A percentile compares a stretch with the other conserved stretches of the same genome.
Evolutionary conservation across 805 yeast genomes (phyloP).

Genomic region (Yarrowia yakushimensis): DNA sequence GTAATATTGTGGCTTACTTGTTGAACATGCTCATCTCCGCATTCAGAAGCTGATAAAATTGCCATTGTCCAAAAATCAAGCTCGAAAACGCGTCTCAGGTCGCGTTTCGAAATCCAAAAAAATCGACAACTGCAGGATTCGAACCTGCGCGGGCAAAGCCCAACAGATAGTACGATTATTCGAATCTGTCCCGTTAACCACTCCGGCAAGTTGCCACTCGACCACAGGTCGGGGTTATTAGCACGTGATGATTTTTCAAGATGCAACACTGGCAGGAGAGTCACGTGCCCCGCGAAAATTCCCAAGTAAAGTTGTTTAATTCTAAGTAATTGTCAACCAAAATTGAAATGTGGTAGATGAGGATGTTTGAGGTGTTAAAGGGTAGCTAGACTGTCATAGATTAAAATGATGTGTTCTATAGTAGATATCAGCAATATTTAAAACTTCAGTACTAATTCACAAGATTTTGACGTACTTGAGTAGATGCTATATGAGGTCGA

Average conservation of each 20-base stretch:
- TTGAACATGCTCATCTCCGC: too few species aligned
- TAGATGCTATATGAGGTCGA: too few species aligned
- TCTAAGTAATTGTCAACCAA: background rate
- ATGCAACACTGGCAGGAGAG: background rate
- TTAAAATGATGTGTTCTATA: too few species aligned
- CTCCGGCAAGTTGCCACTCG: constrained; percentile 25
- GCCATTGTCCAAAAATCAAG: too few species aligned
- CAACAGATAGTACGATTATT: constrained; percentile 28
- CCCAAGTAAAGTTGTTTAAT: background rate
- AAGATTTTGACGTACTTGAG: too few species aligned
- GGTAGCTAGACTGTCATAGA: too few species aligned
- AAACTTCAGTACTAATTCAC: too few species aligned
- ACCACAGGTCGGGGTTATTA: background rate
- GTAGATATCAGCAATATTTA: too few species aligned
- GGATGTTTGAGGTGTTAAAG: background rate
- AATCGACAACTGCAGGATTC: constrained; percentile 38
- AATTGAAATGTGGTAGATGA: background rate
- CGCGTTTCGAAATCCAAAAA: background rate
- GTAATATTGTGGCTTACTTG: too few species aligned
- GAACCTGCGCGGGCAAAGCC: constrained; percentile 39
- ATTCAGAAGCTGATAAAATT: too few species aligned
- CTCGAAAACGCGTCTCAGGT: background rate
- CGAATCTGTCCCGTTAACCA: constrained; percentile 25
- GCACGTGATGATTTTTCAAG: background rate
- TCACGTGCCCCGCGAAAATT: background rate